A percentile compares a stretch with the other conserved stretches of the same genome.
These are phyloP conservation scores for Phoma herbarum DNA, from an alignment of 2,329 filamentous ascomycete genomes.

Conservation along the genomic window DNA sequence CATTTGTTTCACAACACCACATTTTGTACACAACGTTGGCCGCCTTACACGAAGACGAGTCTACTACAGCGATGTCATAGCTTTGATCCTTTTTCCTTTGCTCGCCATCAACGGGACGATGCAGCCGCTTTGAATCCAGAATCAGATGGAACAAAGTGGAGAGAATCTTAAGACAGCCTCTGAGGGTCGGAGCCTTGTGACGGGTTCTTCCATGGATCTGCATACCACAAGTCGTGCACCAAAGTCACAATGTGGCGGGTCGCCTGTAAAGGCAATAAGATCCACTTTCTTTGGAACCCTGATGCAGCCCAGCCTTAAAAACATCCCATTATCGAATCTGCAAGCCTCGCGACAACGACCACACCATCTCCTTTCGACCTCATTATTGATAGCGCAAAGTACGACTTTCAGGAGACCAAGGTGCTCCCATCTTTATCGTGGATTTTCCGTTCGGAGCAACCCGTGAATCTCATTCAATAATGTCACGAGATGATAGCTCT, in stretches of 20 bases:
- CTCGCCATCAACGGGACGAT: neutral
- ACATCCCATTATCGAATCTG: neutral
- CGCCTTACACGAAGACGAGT: neutral
- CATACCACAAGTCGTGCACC: neutral
- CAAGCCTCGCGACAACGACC: neutral
- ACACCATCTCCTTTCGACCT: neutral
- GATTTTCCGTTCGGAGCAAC: neutral
- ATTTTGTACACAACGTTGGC: neutral
- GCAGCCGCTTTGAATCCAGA: neutral
- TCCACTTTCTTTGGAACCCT: neutral
- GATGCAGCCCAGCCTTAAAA: neutral
- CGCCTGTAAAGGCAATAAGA: neutral
- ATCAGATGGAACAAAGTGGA: neutral
- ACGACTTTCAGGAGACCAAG: neutral
- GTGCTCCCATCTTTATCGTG: neutral
- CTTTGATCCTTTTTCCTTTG: neutral
- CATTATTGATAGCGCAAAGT: neutral
- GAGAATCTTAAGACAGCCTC: neutral
- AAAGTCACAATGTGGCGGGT: neutral
- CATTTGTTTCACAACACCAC: conserved; percentile 3
- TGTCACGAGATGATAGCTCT: neutral
- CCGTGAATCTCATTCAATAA: neutral
- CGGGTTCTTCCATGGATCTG: neutral
- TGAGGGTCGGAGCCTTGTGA: neutral
- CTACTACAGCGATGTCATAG: conserved; percentile 1